A percentile compares a stretch with the other conserved stretches of the same genome.
Conservation (phyloP, 2,329 filamentous ascomycete species). For the Ophiocordyceps camponoti-floridani region DNA sequence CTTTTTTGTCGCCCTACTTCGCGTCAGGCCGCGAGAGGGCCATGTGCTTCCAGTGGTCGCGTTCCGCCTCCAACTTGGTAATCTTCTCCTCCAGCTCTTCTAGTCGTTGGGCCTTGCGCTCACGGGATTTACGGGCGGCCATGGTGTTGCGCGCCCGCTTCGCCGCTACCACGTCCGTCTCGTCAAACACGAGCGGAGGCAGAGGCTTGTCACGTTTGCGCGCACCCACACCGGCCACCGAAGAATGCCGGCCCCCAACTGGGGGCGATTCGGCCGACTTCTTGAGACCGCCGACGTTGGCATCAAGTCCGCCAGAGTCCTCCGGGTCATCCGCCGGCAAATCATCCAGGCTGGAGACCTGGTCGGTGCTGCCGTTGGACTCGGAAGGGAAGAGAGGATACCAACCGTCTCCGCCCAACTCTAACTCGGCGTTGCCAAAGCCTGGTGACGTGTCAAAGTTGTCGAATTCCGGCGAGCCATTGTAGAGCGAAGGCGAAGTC, state of each 20-base stretch:
- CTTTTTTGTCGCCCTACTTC: slow-evolving; percentile 2
- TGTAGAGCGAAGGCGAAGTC: slow-evolving; percentile 66
- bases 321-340: slow-evolving; percentile 31
- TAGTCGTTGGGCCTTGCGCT: slow-evolving; percentile 64
- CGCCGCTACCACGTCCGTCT: slow-evolving; percentile 64
- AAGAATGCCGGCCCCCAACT: slow-evolving; percentile 41
- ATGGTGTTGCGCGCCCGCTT: slow-evolving; percentile 91
- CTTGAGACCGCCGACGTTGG: slow-evolving; percentile 20
- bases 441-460: slow-evolving; percentile 64
- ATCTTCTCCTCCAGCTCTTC: slow-evolving; percentile 61
- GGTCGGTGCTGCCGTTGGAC: slow-evolving; percentile 8
- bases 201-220: slow-evolving; percentile 69
- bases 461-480: slow-evolving; percentile 62
- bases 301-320: slow-evolving; percentile 23
- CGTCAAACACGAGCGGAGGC: slow-evolving; percentile 58
- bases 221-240: slow-evolving; percentile 49
- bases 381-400: slow-evolving; percentile 53
- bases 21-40: slow-evolving; percentile 20
- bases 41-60: slow-evolving; percentile 46
- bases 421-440: slow-evolving; percentile 43
- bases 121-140: slow-evolving; percentile 82
- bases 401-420: slow-evolving; percentile 40
- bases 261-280: slow-evolving; percentile 28
- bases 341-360: slow-evolving; percentile 12
- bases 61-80: slow-evolving; percentile 45